Percentiles rank a stretch among this genome's conserved stretches.
These are phyloP conservation scores for Biscogniauxia mediterranea DNA, from an alignment of 2,329 filamentous ascomycete genomes.

Conservation along the genomic window DNA sequence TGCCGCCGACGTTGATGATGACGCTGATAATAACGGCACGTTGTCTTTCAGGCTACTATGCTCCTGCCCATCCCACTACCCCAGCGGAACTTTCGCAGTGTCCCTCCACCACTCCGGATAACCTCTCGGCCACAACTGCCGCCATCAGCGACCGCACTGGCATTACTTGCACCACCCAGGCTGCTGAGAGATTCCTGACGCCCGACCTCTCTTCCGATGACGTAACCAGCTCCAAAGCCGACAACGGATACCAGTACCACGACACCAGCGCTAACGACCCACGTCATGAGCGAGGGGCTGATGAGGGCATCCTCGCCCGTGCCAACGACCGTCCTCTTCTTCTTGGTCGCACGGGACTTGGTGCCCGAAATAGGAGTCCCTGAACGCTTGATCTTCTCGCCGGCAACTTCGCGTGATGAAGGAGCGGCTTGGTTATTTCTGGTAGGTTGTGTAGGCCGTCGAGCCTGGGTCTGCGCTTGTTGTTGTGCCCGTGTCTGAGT, in stretches of 20 bases:
- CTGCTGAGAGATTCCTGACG: slow-evolving; percentile 55
- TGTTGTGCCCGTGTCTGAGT: slow-evolving; percentile 17
- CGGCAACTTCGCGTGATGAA: slow-evolving; percentile 20
- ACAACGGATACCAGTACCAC: slow-evolving; percentile 67
- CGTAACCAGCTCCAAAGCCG: slow-evolving; percentile 67
- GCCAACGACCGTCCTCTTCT: slow-evolving; percentile 51
- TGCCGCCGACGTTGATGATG: no score
- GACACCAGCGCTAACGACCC: slow-evolving; percentile 65
- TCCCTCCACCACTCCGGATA: slow-evolving; percentile 49
- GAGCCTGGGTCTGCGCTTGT: slow-evolving; percentile 8
- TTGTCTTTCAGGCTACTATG: slow-evolving; percentile 42
- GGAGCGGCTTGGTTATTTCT: slow-evolving; percentile 11
- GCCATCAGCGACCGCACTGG: slow-evolving; percentile 40
- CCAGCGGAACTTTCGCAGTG: slow-evolving; percentile 55
- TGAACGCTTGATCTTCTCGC: slow-evolving; percentile 51
- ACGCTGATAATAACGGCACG: neutral
- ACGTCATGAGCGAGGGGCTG: slow-evolving; percentile 60
- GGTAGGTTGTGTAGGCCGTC: slow-evolving; percentile 16
- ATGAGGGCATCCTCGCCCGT: slow-evolving; percentile 44
- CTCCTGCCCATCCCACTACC: slow-evolving; percentile 48
- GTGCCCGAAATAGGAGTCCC: slow-evolving; percentile 35
- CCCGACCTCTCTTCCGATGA: slow-evolving; percentile 65
- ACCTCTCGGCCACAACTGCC: slow-evolving; percentile 54
- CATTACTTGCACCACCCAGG: slow-evolving; percentile 42
- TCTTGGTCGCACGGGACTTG: slow-evolving; percentile 52